A percentile compares a stretch with the other conserved stretches of the same genome.
phyloP scores from a whole-genome alignment of 345 rosid species.

The Anastatica hierochuntica region DNA sequence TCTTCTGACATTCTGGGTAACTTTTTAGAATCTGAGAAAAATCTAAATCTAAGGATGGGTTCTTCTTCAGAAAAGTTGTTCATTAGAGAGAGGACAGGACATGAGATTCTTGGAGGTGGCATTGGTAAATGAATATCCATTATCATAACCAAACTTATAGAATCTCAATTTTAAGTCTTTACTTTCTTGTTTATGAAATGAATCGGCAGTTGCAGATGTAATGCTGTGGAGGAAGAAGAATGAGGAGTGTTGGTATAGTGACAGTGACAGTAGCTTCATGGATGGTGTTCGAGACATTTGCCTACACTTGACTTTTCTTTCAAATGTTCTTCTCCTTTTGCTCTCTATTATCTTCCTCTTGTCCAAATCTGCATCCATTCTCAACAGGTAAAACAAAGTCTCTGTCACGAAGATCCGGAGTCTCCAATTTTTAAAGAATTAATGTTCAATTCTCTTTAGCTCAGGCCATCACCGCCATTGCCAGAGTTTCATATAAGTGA shows the following conservation, averaged over 20 bases:
- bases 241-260: slow-evolving; percentile 47
- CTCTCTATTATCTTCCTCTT: slow-evolving; percentile 65
- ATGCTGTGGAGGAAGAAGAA: slow-evolving; percentile 74
- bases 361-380: slow-evolving; percentile 95
- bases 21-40: slow-evolving; percentile 33
- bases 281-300: slow-evolving; percentile 81
- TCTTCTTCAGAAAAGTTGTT: slow-evolving; percentile 45
- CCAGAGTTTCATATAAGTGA: slow-evolving; percentile 67
- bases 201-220: slow-evolving; percentile 78
- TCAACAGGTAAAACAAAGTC: slow-evolving; percentile 43
- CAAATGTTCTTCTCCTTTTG: slow-evolving; percentile 85
- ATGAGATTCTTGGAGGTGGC: slow-evolving; percentile 81
- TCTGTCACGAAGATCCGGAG: no score
- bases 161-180: neutral
- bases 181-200: slow-evolving; percentile 2
- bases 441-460: neutral
- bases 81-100: slow-evolving; percentile 50
- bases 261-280: slow-evolving; percentile 61
- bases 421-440: no score
- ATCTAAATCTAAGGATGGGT: slow-evolving; percentile 45
- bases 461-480: slow-evolving; percentile 89
- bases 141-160: neutral
- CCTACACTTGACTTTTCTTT: slow-evolving; percentile 79
- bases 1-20: no score
- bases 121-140: slow-evolving; percentile 41